Evolutionary conservation across 148 eudicot species (phyloP).

Genomic region (Heliamphora exappendiculata): DNA sequence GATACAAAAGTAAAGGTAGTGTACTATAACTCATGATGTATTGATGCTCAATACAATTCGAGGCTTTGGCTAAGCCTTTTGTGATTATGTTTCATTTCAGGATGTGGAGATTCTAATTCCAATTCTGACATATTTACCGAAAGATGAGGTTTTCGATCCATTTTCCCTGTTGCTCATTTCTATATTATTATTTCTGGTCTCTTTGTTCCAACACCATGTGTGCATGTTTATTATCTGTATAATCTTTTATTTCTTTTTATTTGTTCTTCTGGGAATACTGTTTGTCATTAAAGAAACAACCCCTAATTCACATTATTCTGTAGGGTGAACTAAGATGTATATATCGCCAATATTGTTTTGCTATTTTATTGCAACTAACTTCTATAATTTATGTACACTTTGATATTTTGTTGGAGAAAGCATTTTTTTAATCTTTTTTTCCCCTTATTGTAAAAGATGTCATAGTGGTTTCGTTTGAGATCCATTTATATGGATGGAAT

Average conservation of each 20-base stretch:
- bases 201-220: neutral
- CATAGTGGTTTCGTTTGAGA: neutral
- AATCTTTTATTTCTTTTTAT: neutral
- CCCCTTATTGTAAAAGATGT: neutral
- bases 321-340: neutral
- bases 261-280: neutral
- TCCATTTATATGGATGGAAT: neutral
- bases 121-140: conserved; percentile 61
- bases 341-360: neutral
- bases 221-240: neutral
- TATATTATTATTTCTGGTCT: neutral
- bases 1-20: conserved; percentile 62
- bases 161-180: conserved; percentile 2
- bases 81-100: conserved; percentile 36
- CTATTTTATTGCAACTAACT: neutral
- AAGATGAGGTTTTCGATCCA: conserved; percentile 63
- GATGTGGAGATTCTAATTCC: conserved; percentile 83
- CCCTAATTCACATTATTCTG: neutral
- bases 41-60: neutral
- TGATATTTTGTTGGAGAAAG: neutral
- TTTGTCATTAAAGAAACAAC: neutral
- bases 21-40: neutral
- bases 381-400: too few relatives aligned
- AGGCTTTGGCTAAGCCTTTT: conserved; percentile 6
- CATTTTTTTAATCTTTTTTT: neutral